These are phyloP conservation scores for Spinellus fusiger DNA, from an alignment of 192 early-diverging fungal genomes.

Conservation along the genomic window DNA sequence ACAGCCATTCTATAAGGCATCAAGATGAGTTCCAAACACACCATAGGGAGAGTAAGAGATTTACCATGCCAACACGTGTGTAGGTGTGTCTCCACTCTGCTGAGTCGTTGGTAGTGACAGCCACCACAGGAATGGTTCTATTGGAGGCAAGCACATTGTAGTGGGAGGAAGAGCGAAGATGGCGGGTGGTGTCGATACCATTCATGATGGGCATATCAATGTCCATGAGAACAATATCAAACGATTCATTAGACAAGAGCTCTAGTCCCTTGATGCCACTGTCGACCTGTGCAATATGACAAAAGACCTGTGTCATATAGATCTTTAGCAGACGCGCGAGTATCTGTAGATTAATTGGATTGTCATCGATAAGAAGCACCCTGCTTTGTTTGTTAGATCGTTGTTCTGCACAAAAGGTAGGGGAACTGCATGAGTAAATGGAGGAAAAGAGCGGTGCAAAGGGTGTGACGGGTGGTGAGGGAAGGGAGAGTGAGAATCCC, in stretches of 20 bases:
- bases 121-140: slow-evolving; percentile 53
- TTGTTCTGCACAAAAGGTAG: not conserved
- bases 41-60: not conserved
- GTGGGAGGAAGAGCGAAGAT: slow-evolving; percentile 37
- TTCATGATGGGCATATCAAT: slow-evolving; percentile 65
- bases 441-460: not conserved
- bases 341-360: slow-evolving; percentile 58
- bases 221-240: slow-evolving; percentile 61
- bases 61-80: slow-evolving; percentile 47
- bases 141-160: slow-evolving; percentile 43
- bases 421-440: slow-evolving; percentile 7
- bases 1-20: slow-evolving; percentile 33
- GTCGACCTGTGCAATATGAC: slow-evolving; percentile 36
- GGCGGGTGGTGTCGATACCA: slow-evolving; percentile 54
- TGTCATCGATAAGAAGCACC: slow-evolving; percentile 62
- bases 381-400: not conserved
- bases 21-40: not conserved
- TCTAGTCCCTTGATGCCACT: slow-evolving; percentile 47
- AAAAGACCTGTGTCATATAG: slow-evolving; percentile 40
- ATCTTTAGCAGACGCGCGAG: slow-evolving; percentile 51
- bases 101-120: slow-evolving; percentile 57
- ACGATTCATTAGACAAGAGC: slow-evolving; percentile 34
- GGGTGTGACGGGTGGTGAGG: not conserved
- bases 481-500: slow-evolving; percentile 6
- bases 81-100: slow-evolving; percentile 46